Evolutionary conservation across 2,329 filamentous ascomycete species (phyloP).

Genomic region (Aspergillus versicolor): DNA sequence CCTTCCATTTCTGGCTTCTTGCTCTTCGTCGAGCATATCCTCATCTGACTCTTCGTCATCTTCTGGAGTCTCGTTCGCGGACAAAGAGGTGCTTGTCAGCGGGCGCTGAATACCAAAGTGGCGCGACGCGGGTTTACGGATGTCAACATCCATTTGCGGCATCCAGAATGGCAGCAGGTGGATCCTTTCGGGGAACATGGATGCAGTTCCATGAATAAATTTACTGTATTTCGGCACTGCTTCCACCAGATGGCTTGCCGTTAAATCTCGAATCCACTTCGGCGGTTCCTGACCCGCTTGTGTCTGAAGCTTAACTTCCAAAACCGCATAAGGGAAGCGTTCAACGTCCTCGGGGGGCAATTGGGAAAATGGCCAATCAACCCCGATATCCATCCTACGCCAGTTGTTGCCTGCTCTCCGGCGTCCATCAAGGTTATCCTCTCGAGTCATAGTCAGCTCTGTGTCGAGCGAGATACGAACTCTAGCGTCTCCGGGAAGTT

Average conservation of each 20-base stretch:
- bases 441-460: constrained; percentile 89
- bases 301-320: constrained; percentile 97
- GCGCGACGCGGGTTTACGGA: constrained; percentile 85
- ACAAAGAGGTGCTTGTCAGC: constrained; percentile 70
- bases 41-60: constrained; percentile 69
- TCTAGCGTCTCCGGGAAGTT: constrained; percentile 90
- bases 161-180: constrained; percentile 94
- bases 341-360: constrained; percentile 81
- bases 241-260: constrained; percentile 90
- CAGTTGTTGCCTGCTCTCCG: constrained; percentile 81
- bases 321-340: constrained; percentile 90
- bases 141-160: constrained; percentile 97
- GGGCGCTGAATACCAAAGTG: constrained; percentile 87
- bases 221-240: constrained; percentile 99
- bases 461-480: constrained; percentile 97
- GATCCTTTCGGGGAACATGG: constrained; percentile 82
- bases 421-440: constrained; percentile 87
- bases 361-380: constrained; percentile 92
- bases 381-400: constrained; percentile 95
- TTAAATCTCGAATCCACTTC: constrained; percentile 93
- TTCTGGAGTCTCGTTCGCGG: constrained; percentile 74
- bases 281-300: constrained; percentile 93
- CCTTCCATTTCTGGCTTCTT: background rate
- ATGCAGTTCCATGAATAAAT: constrained; percentile 93
- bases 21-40: constrained; percentile 45